phyloP scores from a whole-genome alignment of 352 stramenopile genomes.

The Globisporangium takayamanum region DNA sequence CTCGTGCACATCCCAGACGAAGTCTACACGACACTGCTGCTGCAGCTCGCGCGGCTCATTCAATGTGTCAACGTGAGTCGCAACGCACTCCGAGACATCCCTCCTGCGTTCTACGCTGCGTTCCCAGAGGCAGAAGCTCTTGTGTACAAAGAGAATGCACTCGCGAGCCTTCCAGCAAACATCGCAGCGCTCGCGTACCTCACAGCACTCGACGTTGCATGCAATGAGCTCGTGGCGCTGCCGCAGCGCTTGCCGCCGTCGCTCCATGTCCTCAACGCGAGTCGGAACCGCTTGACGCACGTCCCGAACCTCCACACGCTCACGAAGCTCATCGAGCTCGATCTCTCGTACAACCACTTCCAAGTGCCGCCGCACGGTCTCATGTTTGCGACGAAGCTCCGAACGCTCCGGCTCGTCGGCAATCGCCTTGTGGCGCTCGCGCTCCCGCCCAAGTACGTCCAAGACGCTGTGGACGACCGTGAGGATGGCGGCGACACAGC shows the following conservation, averaged over 20 bases:
- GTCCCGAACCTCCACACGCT: slow-evolving; percentile 46
- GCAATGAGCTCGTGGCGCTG: slow-evolving; percentile 49
- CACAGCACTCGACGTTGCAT: slow-evolving; percentile 35
- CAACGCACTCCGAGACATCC: slow-evolving; percentile 59
- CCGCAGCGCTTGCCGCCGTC: slow-evolving; percentile 31
- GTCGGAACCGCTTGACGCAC: slow-evolving; percentile 47
- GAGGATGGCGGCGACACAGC: not conserved
- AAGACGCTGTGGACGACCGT: not conserved
- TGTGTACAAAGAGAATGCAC: slow-evolving; percentile 60
- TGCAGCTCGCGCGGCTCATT: slow-evolving; percentile 60
- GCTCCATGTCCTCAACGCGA: slow-evolving; percentile 27
- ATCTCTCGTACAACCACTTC: slow-evolving; percentile 64
- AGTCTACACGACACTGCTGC: slow-evolving; percentile 53
- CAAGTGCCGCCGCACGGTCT: slow-evolving; percentile 47
- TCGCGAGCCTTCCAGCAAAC: slow-evolving; percentile 27
- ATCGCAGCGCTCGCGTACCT: slow-evolving; percentile 31
- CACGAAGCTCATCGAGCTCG: slow-evolving; percentile 34
- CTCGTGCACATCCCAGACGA: slow-evolving; percentile 51
- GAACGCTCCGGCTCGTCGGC: slow-evolving; percentile 30
- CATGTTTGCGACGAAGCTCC: slow-evolving; percentile 31
- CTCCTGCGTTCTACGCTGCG: slow-evolving; percentile 33
- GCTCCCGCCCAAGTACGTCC: slow-evolving; percentile 28
- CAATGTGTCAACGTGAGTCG: slow-evolving; percentile 55
- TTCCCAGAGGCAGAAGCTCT: slow-evolving; percentile 50
- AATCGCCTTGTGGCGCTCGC: slow-evolving; percentile 68